These are phyloP conservation scores for Malus hybrid DNA, from an alignment of 331 rosid genomes.

Conservation along the genomic window DNA sequence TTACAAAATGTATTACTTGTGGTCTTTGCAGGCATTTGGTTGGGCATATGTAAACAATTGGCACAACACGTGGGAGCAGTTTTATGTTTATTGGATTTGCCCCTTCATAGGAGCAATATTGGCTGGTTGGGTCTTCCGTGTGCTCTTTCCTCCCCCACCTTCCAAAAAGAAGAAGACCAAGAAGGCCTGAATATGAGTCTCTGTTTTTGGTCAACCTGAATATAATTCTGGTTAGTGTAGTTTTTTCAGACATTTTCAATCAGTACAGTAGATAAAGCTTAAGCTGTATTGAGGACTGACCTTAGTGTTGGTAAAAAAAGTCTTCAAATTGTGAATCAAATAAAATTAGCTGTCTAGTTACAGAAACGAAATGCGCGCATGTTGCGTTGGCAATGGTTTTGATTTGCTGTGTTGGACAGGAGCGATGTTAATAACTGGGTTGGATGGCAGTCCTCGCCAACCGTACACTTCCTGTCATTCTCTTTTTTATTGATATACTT, in stretches of 20 bases:
- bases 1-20: background rate
- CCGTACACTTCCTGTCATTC: no score
- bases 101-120: conserved; percentile 64
- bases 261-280: background rate
- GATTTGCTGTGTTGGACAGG: no score
- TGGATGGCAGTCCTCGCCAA: no score
- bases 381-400: no score
- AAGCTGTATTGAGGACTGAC: background rate
- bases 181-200: conserved; percentile 27
- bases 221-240: no score
- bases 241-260: background rate
- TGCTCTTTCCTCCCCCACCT: conserved; percentile 37
- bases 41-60: conserved; percentile 66
- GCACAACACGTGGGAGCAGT: conserved; percentile 81
- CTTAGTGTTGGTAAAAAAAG: background rate
- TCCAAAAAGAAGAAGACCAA: conserved; percentile 33
- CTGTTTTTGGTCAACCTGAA: background rate
- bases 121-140: conserved; percentile 70
- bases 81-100: conserved; percentile 73
- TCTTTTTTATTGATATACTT: no score
- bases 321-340: background rate
- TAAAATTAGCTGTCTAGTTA: background rate
- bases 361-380: no score
- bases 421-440: no score
- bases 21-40: conserved; percentile 64